These are phyloP conservation scores for Geum urbanum DNA, from an alignment of 306 rosid species.

Conservation along the genomic window DNA sequence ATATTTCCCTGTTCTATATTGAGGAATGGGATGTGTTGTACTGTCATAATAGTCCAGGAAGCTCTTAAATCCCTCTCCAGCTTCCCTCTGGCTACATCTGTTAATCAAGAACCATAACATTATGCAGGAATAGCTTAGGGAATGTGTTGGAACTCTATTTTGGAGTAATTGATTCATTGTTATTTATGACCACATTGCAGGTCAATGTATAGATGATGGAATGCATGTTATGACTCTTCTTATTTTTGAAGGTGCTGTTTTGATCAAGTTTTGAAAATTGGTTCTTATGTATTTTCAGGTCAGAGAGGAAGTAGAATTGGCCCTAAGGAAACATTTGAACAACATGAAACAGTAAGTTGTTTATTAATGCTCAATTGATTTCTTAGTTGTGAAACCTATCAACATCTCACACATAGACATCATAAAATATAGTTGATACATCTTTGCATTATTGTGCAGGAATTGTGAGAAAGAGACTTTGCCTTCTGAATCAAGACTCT, in stretches of 20 bases:
- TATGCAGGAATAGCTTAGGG: background rate
- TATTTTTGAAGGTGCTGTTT: background rate
- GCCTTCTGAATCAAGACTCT: slow-evolving; percentile 50
- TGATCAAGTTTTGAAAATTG: slow-evolving; percentile 17
- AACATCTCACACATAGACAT: slow-evolving; percentile 2
- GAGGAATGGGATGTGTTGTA: background rate
- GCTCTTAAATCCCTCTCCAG: no score
- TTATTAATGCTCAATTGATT: slow-evolving; percentile 18
- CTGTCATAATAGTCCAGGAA: background rate
- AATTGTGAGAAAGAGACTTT: slow-evolving; percentile 52
- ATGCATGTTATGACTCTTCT: background rate
- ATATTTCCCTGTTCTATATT: slow-evolving; percentile 20
- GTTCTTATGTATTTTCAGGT: slow-evolving; percentile 54
- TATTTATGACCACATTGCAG: background rate
- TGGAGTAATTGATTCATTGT: background rate
- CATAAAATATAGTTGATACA: slow-evolving; percentile 2
- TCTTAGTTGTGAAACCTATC: background rate
- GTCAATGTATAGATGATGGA: background rate
- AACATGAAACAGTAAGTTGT: slow-evolving; percentile 71
- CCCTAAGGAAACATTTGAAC: slow-evolving; percentile 65
- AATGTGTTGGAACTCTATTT: background rate
- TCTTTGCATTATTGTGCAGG: slow-evolving; percentile 48
- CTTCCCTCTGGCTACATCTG: no score
- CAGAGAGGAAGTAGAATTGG: slow-evolving; percentile 88
- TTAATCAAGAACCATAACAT: slow-evolving; percentile 2